These are phyloP conservation scores for Tylopilus sp. DNA, from an alignment of 768 basidiomycete species.

Conservation along the genomic window DNA sequence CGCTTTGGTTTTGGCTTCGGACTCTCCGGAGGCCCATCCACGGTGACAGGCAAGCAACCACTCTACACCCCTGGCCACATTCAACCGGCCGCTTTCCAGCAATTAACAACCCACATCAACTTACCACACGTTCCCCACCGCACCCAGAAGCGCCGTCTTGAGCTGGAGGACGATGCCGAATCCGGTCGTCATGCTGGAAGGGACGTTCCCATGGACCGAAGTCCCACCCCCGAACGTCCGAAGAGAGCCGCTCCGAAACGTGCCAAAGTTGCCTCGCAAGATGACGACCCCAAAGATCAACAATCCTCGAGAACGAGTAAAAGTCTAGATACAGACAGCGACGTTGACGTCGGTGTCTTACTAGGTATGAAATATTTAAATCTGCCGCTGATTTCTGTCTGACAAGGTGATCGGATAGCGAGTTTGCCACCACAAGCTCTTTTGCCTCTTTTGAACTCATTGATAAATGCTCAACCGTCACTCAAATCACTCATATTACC, in stretches of 20 bases:
- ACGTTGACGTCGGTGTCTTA: constrained; percentile 72
- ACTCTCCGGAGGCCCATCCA: constrained; percentile 43
- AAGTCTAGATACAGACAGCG: constrained; percentile 35
- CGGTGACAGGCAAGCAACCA: constrained; percentile 45
- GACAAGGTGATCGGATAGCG: constrained; percentile 42
- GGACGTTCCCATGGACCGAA: constrained; percentile 81
- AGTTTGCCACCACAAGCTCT: constrained; percentile 76
- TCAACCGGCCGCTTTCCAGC: constrained; percentile 49
- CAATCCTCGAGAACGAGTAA: constrained; percentile 49
- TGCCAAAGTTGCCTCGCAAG: constrained; percentile 32
- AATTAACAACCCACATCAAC: constrained; percentile 49
- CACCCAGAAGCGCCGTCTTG: constrained; percentile 60
- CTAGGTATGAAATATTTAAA: constrained; percentile 51
- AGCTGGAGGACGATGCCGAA: constrained; percentile 64
- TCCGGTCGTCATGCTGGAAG: constrained; percentile 32
- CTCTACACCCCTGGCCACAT: constrained; percentile 37
- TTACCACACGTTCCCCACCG: constrained; percentile 40
- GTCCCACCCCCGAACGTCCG: constrained; percentile 77
- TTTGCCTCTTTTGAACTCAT: constrained; percentile 65
- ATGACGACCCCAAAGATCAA: constrained; percentile 38
- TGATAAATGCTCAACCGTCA: constrained; percentile 64
- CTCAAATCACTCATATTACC: constrained; percentile 70
- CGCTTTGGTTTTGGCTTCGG: constrained; percentile 76
- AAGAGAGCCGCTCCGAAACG: constrained; percentile 71
- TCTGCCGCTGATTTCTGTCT: constrained; percentile 4